Percentiles rank a stretch among this genome's conserved stretches.
Evolutionary conservation across 345 rosid genomes (phyloP).

Genomic region (Dipteronia sinensis): DNA sequence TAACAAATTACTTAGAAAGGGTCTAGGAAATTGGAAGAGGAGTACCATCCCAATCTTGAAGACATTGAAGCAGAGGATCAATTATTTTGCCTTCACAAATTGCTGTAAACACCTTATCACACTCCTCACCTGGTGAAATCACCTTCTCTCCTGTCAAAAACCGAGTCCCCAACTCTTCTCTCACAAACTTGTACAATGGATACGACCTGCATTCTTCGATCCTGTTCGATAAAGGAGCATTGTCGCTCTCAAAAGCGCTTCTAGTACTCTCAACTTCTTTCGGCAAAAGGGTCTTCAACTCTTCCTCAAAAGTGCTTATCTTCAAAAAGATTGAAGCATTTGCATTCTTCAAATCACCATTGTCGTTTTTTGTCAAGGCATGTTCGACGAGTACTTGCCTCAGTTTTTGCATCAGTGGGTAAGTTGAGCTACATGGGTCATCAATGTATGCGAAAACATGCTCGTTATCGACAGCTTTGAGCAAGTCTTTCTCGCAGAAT

Average conservation of each 20-base stretch:
- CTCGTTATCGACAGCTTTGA: slow-evolving; percentile 33
- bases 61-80: slow-evolving; percentile 43
- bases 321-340: slow-evolving; percentile 32
- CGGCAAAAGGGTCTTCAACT: slow-evolving; percentile 36
- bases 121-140: slow-evolving; percentile 46
- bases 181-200: slow-evolving; percentile 41
- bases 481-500: slow-evolving; percentile 46
- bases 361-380: slow-evolving; percentile 25
- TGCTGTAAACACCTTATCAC: slow-evolving; percentile 39
- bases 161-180: slow-evolving; percentile 29
- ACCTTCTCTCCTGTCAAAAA: slow-evolving; percentile 41
- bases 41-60: slow-evolving; percentile 38
- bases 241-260: slow-evolving; percentile 31
- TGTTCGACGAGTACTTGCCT: slow-evolving; percentile 46
- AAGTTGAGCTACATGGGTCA: slow-evolving; percentile 41
- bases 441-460: slow-evolving; percentile 39
- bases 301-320: slow-evolving; percentile 42
- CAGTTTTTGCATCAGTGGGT: slow-evolving; percentile 45
- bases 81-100: slow-evolving; percentile 37
- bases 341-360: slow-evolving; percentile 20
- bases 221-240: slow-evolving; percentile 31
- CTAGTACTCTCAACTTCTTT: slow-evolving; percentile 40
- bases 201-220: slow-evolving; percentile 49
- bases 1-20: background rate
- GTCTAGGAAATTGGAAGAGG: slow-evolving; percentile 31